These are phyloP conservation scores for Raphanus hybrid DNA, from an alignment of 441 rosid species.

Conservation along the genomic window DNA sequence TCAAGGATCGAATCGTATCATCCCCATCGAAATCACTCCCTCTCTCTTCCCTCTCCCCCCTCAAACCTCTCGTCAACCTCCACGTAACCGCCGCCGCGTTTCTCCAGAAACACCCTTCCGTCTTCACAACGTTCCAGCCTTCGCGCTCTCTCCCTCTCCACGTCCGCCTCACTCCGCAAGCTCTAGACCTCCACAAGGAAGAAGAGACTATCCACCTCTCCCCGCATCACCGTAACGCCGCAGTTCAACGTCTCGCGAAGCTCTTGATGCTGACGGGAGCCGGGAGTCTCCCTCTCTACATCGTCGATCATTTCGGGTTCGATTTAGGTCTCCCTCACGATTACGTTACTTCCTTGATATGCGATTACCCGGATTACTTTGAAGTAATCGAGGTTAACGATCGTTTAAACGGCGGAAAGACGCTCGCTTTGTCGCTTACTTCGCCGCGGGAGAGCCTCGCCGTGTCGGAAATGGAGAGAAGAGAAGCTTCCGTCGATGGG, in stretches of 20 bases:
- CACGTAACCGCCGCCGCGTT: constrained; percentile 50
- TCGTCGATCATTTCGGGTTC: constrained; percentile 61
- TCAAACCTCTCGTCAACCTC: constrained; percentile 63
- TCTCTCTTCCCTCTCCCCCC: constrained; percentile 62
- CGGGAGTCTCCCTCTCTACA: constrained; percentile 55
- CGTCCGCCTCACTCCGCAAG: constrained; percentile 62
- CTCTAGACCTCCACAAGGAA: constrained; percentile 56
- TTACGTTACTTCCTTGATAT: constrained; percentile 59
- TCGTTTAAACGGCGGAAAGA: constrained; percentile 39
- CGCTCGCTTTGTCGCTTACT: constrained; percentile 59
- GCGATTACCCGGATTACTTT: constrained; percentile 80
- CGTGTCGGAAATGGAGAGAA: constrained; percentile 71
- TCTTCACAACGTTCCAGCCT: constrained; percentile 72
- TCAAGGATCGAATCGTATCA: constrained; percentile 63
- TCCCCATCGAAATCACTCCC: constrained; percentile 65
- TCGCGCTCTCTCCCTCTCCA: constrained; percentile 68
- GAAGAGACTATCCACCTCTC: constrained; percentile 54
- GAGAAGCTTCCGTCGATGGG: constrained; percentile 36
- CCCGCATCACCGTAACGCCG: constrained; percentile 37
- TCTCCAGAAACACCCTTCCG: constrained; percentile 51
- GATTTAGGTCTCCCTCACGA: constrained; percentile 80
- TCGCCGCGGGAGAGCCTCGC: constrained; percentile 59
- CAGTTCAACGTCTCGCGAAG: constrained; percentile 59
- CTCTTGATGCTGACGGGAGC: constrained; percentile 66
- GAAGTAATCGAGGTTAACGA: constrained; percentile 51